Evolutionary conservation across 257 asterid species (phyloP), one percentile per base, ranked within the genome.

Genomic region (Perilla frutescens): DNA sequence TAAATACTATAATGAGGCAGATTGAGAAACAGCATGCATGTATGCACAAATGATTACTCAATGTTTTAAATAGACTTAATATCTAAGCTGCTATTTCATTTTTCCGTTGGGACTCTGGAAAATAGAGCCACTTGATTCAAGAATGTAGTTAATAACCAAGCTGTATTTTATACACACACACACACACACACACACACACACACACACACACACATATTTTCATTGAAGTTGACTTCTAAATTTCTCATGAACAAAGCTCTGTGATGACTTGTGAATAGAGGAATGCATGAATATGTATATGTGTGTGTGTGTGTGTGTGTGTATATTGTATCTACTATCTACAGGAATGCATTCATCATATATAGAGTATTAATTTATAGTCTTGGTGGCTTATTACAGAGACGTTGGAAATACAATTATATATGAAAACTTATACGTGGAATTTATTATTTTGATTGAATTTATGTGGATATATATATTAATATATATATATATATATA

Each of bases 361-460:
- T 34, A 34, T 6, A 7, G 48, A 43, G 6, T 7, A 2, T 8
- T 40, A 40, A 8, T 6, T 14, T 41, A 15, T 44, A 50, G 34
- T n/a, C 45, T 26, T 20, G 15, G 36, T 9, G 20, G 59, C 56
- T 20, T 1, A 8, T 3, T 8, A 4, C 3, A 14, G 47, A 20
- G 55, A 62, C 61, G 64, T 51, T 62, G 62, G 44, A 62, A 51
- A 36, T 34, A 39, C 29, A 49, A 15, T 34, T 49, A 12, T 72
- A 69, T 55, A 31, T 4, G 32, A 34, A 40, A 20, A 20, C 26
- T 20, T 20, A 20, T 20, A n/a, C 26, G 58, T 70, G 60, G 20
- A 47, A 11, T 11, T 4, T 29, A 32, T 48, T 58, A 34, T 45
- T 67, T 32, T 36, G 29, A 40, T 53, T 7, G 40, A 51, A 36